Percentiles rank a stretch among this genome's conserved stretches.
Conservation (phyloP, 805 yeast genomes). For the Lachancea sp. region DNA sequence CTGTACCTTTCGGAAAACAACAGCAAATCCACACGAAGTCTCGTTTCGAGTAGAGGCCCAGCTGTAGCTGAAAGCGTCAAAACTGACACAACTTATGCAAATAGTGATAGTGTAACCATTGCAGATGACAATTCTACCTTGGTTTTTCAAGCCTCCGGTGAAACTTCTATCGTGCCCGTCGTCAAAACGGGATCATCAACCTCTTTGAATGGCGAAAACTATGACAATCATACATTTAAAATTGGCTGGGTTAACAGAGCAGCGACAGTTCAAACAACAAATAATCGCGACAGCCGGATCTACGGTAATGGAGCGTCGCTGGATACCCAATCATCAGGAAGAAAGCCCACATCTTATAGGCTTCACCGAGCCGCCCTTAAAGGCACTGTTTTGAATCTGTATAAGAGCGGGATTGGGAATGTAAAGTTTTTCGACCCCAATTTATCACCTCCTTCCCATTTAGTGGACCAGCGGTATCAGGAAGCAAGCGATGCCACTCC, state of each 20-base stretch:
- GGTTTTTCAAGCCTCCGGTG: background rate
- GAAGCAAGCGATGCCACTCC: background rate
- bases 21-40: conserved; percentile 7
- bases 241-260: conserved; percentile 57
- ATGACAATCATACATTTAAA: conserved; percentile 39
- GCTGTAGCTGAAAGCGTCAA: background rate
- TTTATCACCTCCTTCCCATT: conserved; percentile 8
- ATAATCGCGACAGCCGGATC: conserved; percentile 25
- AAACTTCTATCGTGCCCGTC: background rate
- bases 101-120: background rate
- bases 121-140: conserved; percentile 4
- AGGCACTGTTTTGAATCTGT: conserved; percentile 60
- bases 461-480: conserved; percentile 2
- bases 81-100: conserved; percentile 1
- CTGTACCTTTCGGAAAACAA: conserved; percentile 6
- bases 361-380: conserved; percentile 59
- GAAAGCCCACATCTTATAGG: conserved; percentile 24
- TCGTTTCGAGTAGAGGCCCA: conserved; percentile 5
- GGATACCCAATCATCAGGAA: conserved; percentile 13
- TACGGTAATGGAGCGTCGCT: conserved; percentile 16
- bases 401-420: conserved; percentile 48
- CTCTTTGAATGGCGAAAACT: conserved; percentile 25
- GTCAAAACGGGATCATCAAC: background rate
- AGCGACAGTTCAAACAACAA: conserved; percentile 20
- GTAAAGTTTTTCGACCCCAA: conserved; percentile 38